phyloP scores from a whole-genome alignment of 75 land plant species.

The Pinus taeda region DNA sequence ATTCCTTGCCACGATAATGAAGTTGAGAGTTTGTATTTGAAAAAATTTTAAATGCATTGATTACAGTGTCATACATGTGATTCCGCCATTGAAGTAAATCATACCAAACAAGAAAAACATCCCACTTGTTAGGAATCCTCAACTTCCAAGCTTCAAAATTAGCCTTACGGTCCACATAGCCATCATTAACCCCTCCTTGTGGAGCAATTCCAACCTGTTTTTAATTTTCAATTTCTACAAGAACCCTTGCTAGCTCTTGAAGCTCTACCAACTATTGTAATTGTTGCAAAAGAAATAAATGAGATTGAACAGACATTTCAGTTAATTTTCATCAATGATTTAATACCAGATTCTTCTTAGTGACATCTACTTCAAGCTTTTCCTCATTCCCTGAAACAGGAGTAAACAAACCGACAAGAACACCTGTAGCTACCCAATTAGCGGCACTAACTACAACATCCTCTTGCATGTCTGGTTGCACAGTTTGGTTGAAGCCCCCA shows the following conservation, averaged over 20 bases:
- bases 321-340: slow-evolving; percentile 98
- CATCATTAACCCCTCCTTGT: slow-evolving; percentile 44
- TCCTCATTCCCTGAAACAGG: too few species aligned
- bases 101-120: slow-evolving; percentile 90
- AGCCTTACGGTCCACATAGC: slow-evolving; percentile 83
- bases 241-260: slow-evolving; percentile 79
- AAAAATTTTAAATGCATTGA: slow-evolving; percentile 88
- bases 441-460: too few species aligned
- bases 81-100: slow-evolving; percentile 96
- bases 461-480: too few species aligned
- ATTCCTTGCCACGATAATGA: slow-evolving; percentile 90
- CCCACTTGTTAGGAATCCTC: slow-evolving; percentile 98
- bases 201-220: slow-evolving; percentile 45
- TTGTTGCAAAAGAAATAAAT: slow-evolving; percentile 86
- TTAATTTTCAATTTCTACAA: slow-evolving; percentile 85
- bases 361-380: too few species aligned
- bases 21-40: slow-evolving; percentile 69
- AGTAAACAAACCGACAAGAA: too few species aligned
- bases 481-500: too few species aligned
- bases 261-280: slow-evolving; percentile 97
- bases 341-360: slow-evolving; percentile 32
- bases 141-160: slow-evolving; percentile 94
- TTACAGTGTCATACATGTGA: slow-evolving; percentile 87
- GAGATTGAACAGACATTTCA: slow-evolving; percentile 86
- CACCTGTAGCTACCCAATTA: too few species aligned